Percentiles rank a stretch among this genome's conserved stretches.
These are phyloP conservation scores for Vanrija sp. DNA, from an alignment of 1,284 basidiomycete genomes.

Conservation along the genomic window DNA sequence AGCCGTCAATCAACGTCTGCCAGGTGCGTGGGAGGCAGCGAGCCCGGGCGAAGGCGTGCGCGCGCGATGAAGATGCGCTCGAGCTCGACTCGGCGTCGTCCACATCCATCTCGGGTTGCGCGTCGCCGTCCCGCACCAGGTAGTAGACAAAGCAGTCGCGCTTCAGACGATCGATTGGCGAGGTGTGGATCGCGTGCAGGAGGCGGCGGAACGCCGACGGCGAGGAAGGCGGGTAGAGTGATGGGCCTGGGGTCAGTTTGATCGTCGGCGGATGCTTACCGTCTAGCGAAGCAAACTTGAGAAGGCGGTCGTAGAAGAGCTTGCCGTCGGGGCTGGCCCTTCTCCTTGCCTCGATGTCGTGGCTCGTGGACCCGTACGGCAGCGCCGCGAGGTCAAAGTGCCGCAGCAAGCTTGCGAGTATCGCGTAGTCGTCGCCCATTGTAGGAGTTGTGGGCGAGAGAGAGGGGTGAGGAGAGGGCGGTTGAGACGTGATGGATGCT, in stretches of 20 bases:
- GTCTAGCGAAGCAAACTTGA: constrained; percentile 29
- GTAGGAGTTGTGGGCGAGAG: background rate
- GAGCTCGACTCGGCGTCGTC: constrained; percentile 8
- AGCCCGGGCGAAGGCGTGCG: constrained; percentile 27
- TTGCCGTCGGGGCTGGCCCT: constrained; percentile 18
- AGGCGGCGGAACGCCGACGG: constrained; percentile 34
- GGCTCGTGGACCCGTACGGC: constrained; percentile 22
- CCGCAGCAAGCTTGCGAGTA: constrained; percentile 30
- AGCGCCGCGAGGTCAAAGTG: constrained; percentile 38
- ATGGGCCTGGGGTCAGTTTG: constrained; percentile 14
- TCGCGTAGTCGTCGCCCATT: constrained; percentile 26
- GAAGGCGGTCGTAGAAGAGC: constrained; percentile 40
- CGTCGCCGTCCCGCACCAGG: constrained; percentile 34
- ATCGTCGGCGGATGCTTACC: constrained; percentile 19
- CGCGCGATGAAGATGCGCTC: constrained; percentile 2
- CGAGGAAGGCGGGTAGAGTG: constrained; percentile 37
- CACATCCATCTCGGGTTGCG: constrained; percentile 31
- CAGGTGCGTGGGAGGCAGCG: constrained; percentile 37
- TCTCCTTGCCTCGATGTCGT: constrained; percentile 15
- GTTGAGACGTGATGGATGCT: background rate
- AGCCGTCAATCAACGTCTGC: constrained; percentile 40
- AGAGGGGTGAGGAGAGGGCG: background rate
- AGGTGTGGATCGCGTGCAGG: constrained; percentile 27
- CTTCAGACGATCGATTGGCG: constrained; percentile 33
- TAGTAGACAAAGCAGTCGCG: constrained; percentile 45